These are phyloP conservation scores for Cyphellophora europaea DNA, from an alignment of 2,329 filamentous ascomycete genomes.

Conservation along the genomic window DNA sequence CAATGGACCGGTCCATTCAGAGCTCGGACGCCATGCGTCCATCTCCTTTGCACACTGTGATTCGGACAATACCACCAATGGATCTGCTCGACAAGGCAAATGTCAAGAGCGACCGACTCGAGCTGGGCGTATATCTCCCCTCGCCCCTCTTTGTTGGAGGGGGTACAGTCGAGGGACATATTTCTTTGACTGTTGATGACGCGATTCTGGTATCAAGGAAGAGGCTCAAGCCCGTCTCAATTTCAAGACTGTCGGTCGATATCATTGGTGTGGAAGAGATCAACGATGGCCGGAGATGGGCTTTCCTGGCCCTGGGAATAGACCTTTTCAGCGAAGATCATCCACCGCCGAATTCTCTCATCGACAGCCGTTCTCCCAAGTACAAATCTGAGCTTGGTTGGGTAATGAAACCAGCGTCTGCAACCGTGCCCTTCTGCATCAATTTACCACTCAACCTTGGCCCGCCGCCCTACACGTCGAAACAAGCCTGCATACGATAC, in stretches of 20 bases:
- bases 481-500: constrained; percentile 42
- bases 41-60: constrained; percentile 39
- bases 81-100: constrained; percentile 42
- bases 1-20: constrained; percentile 31
- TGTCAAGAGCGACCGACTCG: constrained; percentile 39
- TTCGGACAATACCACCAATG: constrained; percentile 34
- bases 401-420: constrained; percentile 38
- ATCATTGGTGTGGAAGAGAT: constrained; percentile 45
- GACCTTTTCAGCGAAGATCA: constrained; percentile 42
- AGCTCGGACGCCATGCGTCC: constrained; percentile 31
- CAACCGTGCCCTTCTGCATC: constrained; percentile 41
- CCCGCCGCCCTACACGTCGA: constrained; percentile 45
- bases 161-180: constrained; percentile 42
- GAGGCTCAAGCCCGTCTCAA: constrained; percentile 31
- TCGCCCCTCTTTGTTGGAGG: constrained; percentile 47
- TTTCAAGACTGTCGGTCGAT: constrained; percentile 42
- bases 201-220: constrained; percentile 29
- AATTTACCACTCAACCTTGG: constrained; percentile 46
- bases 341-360: constrained; percentile 42
- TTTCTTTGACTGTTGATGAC: constrained; percentile 36
- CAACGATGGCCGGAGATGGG: constrained; percentile 32
- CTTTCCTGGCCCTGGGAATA: constrained; percentile 43
- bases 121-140: constrained; percentile 39
- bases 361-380: constrained; percentile 31
- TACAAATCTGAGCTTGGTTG: constrained; percentile 29